A percentile compares a stretch with the other conserved stretches of the same genome.
These are phyloP conservation scores for Xylariaceae sp. DNA, from an alignment of 2,329 filamentous ascomycete genomes.

Conservation along the genomic window DNA sequence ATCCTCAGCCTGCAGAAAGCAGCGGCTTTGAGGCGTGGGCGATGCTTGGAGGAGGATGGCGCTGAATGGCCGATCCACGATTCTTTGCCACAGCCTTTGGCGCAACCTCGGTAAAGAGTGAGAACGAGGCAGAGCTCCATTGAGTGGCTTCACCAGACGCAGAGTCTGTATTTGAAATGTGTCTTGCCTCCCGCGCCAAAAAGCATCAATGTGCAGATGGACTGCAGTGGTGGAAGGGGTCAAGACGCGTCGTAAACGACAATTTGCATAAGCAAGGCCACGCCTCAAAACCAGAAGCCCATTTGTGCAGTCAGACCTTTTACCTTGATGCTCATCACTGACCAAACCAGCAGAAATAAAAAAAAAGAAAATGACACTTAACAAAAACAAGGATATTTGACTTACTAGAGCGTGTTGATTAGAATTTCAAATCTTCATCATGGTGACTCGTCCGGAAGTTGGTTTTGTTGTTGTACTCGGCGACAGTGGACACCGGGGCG, in stretches of 20 bases:
- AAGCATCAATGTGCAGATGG: conserved; percentile 10
- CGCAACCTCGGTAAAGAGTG: conserved; percentile 42
- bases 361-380: background rate
- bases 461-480: background rate
- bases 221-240: conserved; percentile 2
- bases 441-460: no score
- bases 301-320: conserved; percentile 42
- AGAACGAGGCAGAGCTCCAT: conserved; percentile 47
- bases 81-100: conserved; percentile 60
- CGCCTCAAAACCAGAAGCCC: conserved; percentile 36
- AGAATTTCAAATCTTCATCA: no score
- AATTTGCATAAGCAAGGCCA: conserved; percentile 25
- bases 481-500: background rate
- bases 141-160: conserved; percentile 38
- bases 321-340: conserved; percentile 44
- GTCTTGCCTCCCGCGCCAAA: conserved; percentile 12
- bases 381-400: background rate
- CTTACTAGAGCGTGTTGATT: conserved; percentile 8
- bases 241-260: conserved; percentile 23
- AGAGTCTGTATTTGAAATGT: conserved; percentile 16
- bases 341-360: conserved; percentile 25
- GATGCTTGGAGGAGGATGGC: conserved; percentile 17
- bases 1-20: conserved; percentile 48
- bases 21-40: conserved; percentile 43
- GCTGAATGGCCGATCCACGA: conserved; percentile 2